Percentiles rank a stretch among this genome's conserved stretches.
These are phyloP conservation scores for Phytopythium aichiense DNA, from an alignment of 352 stramenopile genomes.

Conservation along the genomic window DNA sequence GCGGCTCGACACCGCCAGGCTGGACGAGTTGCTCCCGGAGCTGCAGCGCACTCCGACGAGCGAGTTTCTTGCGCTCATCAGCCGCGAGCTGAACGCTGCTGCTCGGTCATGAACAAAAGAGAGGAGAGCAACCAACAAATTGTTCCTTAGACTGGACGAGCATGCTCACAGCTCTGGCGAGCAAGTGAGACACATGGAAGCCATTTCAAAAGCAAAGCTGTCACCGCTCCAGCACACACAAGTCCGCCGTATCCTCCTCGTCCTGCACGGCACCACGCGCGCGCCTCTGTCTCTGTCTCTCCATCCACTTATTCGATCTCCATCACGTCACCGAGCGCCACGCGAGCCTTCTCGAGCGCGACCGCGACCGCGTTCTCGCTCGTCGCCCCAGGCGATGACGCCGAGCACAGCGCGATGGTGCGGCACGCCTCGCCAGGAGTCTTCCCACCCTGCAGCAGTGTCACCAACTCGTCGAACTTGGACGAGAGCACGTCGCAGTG, in stretches of 20 bases:
- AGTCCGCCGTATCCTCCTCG: background rate
- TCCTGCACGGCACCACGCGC: background rate
- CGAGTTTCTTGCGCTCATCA: conserved; percentile 2
- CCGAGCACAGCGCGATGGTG: conserved; percentile 42
- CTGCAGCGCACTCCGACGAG: conserved; percentile 13
- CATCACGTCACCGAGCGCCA: conserved; percentile 33
- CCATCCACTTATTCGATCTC: conserved; percentile 36
- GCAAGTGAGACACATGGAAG: background rate
- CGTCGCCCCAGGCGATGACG: background rate
- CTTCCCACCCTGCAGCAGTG: conserved; percentile 53
- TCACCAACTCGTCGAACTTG: conserved; percentile 73
- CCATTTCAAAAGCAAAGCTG: conserved; percentile 2
- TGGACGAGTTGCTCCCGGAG: conserved; percentile 20
- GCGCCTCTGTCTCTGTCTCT: background rate
- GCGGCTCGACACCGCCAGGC: conserved; percentile 25
- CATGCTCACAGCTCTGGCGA: background rate
- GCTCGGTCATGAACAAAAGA: background rate
- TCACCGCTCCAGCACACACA: background rate
- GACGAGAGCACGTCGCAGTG: conserved; percentile 62
- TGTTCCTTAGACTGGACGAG: background rate
- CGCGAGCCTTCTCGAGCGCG: conserved; percentile 23
- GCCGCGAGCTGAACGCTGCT: background rate
- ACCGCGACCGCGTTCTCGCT: conserved; percentile 17
- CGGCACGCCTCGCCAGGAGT: conserved; percentile 58
- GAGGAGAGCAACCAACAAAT: background rate